phyloP scores from a whole-genome alignment of 768 basidiomycete genomes.

The Artomyces pyxidatus region DNA sequence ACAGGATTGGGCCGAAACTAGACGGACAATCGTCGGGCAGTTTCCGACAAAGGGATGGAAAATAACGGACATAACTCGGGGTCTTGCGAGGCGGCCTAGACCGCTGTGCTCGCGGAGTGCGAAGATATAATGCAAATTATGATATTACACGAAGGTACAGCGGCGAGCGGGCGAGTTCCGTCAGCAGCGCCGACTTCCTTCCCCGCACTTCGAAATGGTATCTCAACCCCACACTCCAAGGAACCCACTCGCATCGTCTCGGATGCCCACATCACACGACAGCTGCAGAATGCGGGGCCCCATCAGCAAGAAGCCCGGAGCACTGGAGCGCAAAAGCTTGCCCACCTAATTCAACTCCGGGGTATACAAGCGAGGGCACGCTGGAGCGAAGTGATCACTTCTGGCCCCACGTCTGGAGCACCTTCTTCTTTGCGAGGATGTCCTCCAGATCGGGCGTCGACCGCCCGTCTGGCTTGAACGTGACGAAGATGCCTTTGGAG shows the following conservation, averaged over 20 bases:
- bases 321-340: background rate
- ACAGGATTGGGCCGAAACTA: too few relatives aligned
- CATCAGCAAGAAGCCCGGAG: background rate
- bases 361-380: background rate
- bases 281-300: too few relatives aligned
- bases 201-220: background rate
- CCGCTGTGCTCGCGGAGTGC: too few relatives aligned
- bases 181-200: too few relatives aligned
- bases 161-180: too few relatives aligned
- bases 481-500: constrained; percentile 34
- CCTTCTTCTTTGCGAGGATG: constrained; percentile 31
- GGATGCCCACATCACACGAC: too few relatives aligned
- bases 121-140: background rate
- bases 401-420: constrained; percentile 18
- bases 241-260: too few relatives aligned
- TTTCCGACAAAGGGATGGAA: too few relatives aligned
- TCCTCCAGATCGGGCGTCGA: constrained; percentile 50
- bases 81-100: too few relatives aligned
- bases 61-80: too few relatives aligned
- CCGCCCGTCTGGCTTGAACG: constrained; percentile 40
- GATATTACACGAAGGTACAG: background rate
- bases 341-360: background rate
- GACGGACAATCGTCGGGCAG: too few relatives aligned
- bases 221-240: background rate
- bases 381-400: constrained; percentile 1